Conservation (phyloP, 257 asterid species). For the Cruciata laevipes region DNA sequence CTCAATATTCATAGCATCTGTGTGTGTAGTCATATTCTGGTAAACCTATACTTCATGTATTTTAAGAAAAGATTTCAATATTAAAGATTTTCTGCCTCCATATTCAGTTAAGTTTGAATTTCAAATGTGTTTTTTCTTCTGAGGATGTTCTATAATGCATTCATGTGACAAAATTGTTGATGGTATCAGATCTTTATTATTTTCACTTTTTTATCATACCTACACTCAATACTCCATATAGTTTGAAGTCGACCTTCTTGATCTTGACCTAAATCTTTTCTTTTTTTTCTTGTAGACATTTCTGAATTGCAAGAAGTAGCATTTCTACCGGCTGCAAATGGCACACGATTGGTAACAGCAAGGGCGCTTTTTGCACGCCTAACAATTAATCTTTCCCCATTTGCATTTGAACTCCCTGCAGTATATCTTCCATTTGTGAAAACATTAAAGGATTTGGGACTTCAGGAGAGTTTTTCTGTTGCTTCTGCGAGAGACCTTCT, state of each 20-base stretch:
- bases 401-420: slow-evolving; percentile 89
- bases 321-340: slow-evolving; percentile 91
- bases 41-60: not conserved
- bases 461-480: slow-evolving; percentile 67
- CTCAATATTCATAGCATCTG: not conserved
- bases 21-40: not conserved
- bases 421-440: slow-evolving; percentile 71
- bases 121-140: not conserved
- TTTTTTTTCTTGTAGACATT: slow-evolving; percentile 39
- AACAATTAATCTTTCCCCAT: slow-evolving; percentile 83
- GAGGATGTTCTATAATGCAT: not conserved
- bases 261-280: not conserved
- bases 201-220: not conserved
- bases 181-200: not conserved
- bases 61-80: not conserved
- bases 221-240: not conserved
- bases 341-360: slow-evolving; percentile 88
- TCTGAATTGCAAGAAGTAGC: slow-evolving; percentile 68
- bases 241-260: not conserved
- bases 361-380: slow-evolving; percentile 82
- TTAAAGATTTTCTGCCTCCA: not conserved
- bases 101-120: not conserved
- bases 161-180: not conserved
- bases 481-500: slow-evolving; percentile 77
- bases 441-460: slow-evolving; percentile 76